Evolutionary conservation across 441 rosid genomes (phyloP).

Genomic region (Jatropha podagrica): DNA sequence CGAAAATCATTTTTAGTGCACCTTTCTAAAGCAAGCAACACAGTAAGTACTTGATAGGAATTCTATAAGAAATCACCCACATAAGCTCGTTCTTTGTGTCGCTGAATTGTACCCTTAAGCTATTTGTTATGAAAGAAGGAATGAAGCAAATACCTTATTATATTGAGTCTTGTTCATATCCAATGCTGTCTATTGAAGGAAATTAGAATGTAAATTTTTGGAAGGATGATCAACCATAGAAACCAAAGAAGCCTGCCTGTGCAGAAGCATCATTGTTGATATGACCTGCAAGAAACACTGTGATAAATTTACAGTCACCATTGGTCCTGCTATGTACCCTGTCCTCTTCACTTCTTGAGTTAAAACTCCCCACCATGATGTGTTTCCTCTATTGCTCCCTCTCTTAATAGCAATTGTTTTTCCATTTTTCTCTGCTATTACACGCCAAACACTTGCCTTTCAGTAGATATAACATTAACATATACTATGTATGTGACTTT

Average conservation of each 20-base stretch:
- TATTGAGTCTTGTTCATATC: conserved; percentile 98
- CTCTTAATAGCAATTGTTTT: conserved; percentile 18
- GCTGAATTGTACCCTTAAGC: neutral
- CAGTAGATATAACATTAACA: too few species aligned
- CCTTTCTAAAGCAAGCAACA: too few species aligned
- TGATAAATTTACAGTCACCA: conserved; percentile 36
- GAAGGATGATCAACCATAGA: too few species aligned
- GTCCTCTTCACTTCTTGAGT: conserved; percentile 35
- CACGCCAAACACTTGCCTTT: too few species aligned
- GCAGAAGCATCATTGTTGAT: conserved; percentile 38
- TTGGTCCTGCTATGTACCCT: conserved; percentile 36
- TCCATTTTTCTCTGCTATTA: conserved; percentile 13
- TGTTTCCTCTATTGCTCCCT: conserved; percentile 5
- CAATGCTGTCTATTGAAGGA: conserved; percentile 86
- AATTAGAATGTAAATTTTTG: too few species aligned
- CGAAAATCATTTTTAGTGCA: too few species aligned
- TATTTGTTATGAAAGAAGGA: neutral
- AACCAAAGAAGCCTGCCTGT: too few species aligned
- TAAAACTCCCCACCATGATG: too few species aligned
- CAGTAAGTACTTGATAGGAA: neutral
- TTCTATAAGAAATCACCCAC: neutral
- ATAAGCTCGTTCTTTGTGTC: too few species aligned
- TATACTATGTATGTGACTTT: too few species aligned
- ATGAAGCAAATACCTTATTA: conserved; percentile 61
- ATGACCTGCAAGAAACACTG: conserved; percentile 34